phyloP scores from a whole-genome alignment of 164 flowering plant genomes.

The Vitis cinerea region DNA sequence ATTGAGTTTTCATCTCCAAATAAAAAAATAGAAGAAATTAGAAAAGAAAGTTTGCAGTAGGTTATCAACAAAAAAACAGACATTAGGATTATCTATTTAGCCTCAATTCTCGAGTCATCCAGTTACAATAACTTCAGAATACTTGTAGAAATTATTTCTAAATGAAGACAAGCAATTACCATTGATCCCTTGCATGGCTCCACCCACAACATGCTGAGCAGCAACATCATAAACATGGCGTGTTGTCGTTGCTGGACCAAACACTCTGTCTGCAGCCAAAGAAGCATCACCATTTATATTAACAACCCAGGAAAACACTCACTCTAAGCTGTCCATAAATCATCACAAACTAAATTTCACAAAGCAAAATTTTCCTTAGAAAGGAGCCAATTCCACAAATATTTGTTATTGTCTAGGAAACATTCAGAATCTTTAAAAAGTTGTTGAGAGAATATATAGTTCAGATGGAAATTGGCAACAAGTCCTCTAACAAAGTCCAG shows the following conservation, averaged over 20 bases:
- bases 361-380: no score
- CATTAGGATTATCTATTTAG: background rate
- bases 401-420: no score
- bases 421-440: no score
- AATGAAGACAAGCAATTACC: constrained; percentile 29
- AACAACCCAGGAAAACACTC: background rate
- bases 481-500: no score
- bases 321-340: no score
- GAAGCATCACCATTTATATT: background rate
- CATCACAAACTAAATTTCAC: no score
- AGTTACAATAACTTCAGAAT: background rate
- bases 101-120: background rate
- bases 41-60: background rate
- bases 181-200: constrained; percentile 76
- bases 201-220: constrained; percentile 67
- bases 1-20: no score
- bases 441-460: no score
- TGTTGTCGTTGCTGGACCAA: constrained; percentile 80
- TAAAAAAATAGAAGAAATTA: background rate
- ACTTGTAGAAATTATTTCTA: background rate
- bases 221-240: constrained; percentile 79
- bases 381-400: no score
- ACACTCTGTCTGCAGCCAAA: constrained; percentile 56
- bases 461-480: no score
- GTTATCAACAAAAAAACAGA: background rate